A percentile compares a stretch with the other conserved stretches of the same genome.
These are phyloP conservation scores for Termitomyces sp. DNA, from an alignment of 768 basidiomycete species.

Conservation along the genomic window DNA sequence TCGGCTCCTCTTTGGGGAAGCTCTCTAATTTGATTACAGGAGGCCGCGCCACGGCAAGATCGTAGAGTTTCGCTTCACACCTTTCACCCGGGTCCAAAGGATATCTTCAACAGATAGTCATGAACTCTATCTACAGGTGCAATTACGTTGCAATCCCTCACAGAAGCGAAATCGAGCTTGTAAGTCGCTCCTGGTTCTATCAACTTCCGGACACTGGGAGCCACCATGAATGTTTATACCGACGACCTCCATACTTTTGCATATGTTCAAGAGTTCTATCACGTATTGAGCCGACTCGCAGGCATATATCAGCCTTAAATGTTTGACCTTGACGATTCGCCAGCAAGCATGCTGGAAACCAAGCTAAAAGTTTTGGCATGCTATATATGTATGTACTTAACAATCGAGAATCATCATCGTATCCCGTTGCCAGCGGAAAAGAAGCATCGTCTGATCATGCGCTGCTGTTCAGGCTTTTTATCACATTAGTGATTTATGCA, in stretches of 20 bases:
- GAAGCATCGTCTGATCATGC: neutral
- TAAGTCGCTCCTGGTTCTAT: neutral
- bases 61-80: too few species aligned
- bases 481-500: neutral
- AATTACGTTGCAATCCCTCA: too few species aligned
- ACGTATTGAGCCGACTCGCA: neutral
- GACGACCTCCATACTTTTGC: neutral
- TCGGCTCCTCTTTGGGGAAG: neutral
- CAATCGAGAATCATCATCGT: too few species aligned
- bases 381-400: neutral
- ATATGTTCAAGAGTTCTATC: neutral
- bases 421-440: neutral
- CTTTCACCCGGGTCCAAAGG: neutral
- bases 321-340: neutral
- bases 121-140: neutral
- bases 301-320: neutral
- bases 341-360: neutral
- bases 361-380: neutral
- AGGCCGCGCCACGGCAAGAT: neutral
- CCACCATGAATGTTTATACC: neutral
- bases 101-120: neutral
- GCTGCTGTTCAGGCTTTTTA: neutral
- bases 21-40: neutral
- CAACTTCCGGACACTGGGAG: neutral
- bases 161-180: neutral